Conservation (phyloP, 2,329 filamentous ascomycete genomes). For the Penicillium sp. region DNA sequence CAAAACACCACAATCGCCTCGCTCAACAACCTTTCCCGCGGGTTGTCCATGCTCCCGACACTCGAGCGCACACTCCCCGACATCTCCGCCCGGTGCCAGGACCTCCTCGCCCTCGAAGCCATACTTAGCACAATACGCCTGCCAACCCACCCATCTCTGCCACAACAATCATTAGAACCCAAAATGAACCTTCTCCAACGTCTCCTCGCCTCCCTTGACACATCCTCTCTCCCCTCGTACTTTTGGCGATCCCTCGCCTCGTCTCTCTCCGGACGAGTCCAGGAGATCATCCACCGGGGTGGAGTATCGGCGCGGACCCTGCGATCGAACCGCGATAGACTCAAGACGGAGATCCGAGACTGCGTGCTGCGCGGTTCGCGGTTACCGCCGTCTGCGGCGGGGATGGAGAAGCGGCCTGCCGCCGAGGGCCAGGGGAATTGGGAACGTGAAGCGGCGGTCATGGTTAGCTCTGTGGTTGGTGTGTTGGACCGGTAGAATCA, state of each 20-base stretch:
- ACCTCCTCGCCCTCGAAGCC: constrained; percentile 83
- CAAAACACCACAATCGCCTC: constrained; percentile 80
- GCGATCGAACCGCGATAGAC: constrained; percentile 72
- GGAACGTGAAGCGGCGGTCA: constrained; percentile 92
- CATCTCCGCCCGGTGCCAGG: constrained; percentile 83
- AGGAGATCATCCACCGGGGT: constrained; percentile 81
- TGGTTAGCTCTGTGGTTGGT: constrained; percentile 84
- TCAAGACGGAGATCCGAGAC: constrained; percentile 78
- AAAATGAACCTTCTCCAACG: constrained; percentile 68
- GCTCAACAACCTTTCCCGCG: constrained; percentile 73
- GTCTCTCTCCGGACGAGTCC: constrained; percentile 74
- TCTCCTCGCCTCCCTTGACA: constrained; percentile 79
- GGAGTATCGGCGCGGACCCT: constrained; percentile 84
- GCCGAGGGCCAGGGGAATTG: constrained; percentile 62
- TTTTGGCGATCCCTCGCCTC: constrained; percentile 92
- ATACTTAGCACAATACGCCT: constrained; percentile 72
- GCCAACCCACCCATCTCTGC: constrained; percentile 70
- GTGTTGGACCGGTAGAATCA: constrained; percentile 41
- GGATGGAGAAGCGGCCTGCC: constrained; percentile 50
- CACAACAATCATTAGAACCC: constrained; percentile 17
- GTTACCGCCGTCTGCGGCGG: constrained; percentile 62
- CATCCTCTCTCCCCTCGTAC: constrained; percentile 82
- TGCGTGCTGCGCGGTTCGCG: constrained; percentile 81
- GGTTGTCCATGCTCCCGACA: constrained; percentile 77
- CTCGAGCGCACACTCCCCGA: constrained; percentile 83